phyloP scores from a whole-genome alignment of 2,329 filamentous ascomycete genomes.

The Beauveria sp. region DNA sequence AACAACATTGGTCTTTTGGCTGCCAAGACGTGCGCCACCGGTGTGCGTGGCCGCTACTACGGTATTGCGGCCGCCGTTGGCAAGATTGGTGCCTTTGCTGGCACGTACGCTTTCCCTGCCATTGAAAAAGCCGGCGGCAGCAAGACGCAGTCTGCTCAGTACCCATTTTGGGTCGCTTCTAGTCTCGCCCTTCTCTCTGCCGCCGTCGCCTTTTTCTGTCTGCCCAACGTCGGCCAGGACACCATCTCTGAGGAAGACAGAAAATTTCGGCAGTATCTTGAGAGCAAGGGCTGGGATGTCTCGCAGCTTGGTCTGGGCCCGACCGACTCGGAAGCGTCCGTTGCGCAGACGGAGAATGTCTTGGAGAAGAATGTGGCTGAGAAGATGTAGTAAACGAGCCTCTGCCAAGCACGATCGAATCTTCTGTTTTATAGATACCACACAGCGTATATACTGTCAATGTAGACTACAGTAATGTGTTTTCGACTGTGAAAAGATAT shows the following conservation, averaged over 20 bases:
- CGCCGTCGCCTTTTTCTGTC: conserved; percentile 44
- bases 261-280: conserved; percentile 66
- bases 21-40: conserved; percentile 80
- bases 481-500: not conserved
- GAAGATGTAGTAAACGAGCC: not conserved
- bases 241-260: conserved; percentile 74
- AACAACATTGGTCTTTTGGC: conserved; percentile 87
- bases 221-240: conserved; percentile 77
- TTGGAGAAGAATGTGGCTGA: not conserved
- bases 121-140: conserved; percentile 54
- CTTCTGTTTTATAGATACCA: not conserved
- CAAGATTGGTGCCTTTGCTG: conserved; percentile 78
- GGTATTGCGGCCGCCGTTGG: conserved; percentile 65
- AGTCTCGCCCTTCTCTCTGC: conserved; percentile 70
- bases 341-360: not conserved
- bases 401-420: not conserved
- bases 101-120: conserved; percentile 73
- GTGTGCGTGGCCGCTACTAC: conserved; percentile 70
- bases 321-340: conserved; percentile 14
- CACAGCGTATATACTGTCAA: not conserved
- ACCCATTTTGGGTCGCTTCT: conserved; percentile 83
- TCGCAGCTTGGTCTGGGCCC: conserved; percentile 39
- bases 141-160: conserved; percentile 58
- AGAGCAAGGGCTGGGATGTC: conserved; percentile 69
- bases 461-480: not conserved